Evolutionary conservation across 2,329 filamentous ascomycete genomes (phyloP).

Genomic region (Periglandula ipomoeae): DNA sequence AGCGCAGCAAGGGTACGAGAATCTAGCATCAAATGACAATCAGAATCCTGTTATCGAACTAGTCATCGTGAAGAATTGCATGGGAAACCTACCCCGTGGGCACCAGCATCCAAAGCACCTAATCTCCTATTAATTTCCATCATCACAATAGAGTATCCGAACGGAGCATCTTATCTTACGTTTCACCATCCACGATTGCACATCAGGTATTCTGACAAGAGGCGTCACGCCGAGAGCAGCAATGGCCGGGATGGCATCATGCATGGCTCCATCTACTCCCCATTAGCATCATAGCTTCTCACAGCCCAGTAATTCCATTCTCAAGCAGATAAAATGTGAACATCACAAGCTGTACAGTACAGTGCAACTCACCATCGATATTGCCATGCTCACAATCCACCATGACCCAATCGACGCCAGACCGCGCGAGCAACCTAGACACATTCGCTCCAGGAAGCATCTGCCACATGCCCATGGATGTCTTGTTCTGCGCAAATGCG

Average conservation of each 20-base stretch:
- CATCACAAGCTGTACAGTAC: background rate
- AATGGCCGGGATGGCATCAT: constrained; percentile 44
- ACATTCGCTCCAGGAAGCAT: constrained; percentile 53
- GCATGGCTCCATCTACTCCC: constrained; percentile 36
- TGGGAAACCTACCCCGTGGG: constrained; percentile 34
- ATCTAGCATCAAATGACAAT: constrained; percentile 21
- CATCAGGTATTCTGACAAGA: constrained; percentile 43
- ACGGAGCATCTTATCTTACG: constrained; percentile 15
- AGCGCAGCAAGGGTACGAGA: constrained; percentile 36
- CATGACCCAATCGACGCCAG: constrained; percentile 58
- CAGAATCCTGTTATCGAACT: background rate
- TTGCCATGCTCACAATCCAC: constrained; percentile 47
- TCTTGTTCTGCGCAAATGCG: constrained; percentile 36
- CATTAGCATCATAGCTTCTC: background rate
- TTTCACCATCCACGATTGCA: constrained; percentile 37
- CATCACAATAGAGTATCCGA: background rate
- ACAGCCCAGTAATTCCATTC: too few relatives aligned
- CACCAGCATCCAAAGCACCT: constrained; percentile 41
- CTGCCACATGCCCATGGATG: constrained; percentile 53
- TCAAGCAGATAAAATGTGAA: too few relatives aligned
- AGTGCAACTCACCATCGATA: constrained; percentile 33
- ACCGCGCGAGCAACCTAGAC: constrained; percentile 48
- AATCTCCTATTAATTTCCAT: background rate
- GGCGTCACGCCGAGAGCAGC: constrained; percentile 34
- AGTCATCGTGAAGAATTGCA: background rate